Evolutionary conservation across 2,329 filamentous ascomycete genomes (phyloP).

Genomic region (Hirsutella rhossiliensis): DNA sequence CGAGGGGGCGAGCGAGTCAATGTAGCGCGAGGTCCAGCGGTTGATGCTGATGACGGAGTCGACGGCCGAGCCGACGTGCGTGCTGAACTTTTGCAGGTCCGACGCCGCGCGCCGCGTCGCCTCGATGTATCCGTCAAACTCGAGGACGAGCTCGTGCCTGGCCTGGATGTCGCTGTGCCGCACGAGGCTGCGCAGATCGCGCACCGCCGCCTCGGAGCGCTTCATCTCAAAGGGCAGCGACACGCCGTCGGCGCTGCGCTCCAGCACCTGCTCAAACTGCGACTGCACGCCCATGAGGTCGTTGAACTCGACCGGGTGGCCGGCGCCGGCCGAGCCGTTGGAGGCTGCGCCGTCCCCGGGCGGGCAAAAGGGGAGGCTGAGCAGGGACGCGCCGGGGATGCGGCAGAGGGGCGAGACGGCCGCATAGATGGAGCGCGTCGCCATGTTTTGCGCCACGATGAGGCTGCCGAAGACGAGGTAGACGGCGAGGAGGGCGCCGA

Average conservation of each 20-base stretch:
- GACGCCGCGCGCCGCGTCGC: slow-evolving; percentile 51
- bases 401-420: slow-evolving; percentile 59
- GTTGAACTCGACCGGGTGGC: slow-evolving; percentile 51
- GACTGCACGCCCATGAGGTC: slow-evolving; percentile 62
- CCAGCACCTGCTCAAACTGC: slow-evolving; percentile 65
- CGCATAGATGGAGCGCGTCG: slow-evolving; percentile 46
- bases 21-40: slow-evolving; percentile 59
- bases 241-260: slow-evolving; percentile 52
- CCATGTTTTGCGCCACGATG: slow-evolving; percentile 48
- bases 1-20: slow-evolving; percentile 45
- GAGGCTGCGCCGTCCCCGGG: slow-evolving; percentile 7
- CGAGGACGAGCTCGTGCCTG: slow-evolving; percentile 58
- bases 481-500: slow-evolving; percentile 48
- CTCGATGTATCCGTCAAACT: slow-evolving; percentile 67
- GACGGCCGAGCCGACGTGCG: slow-evolving; percentile 59
- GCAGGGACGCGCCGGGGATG: slow-evolving; percentile 49
- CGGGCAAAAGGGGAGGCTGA: slow-evolving; percentile 54
- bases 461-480: slow-evolving; percentile 48
- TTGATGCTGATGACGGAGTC: slow-evolving; percentile 67
- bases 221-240: slow-evolving; percentile 70
- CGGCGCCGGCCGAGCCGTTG: slow-evolving; percentile 9
- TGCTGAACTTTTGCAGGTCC: slow-evolving; percentile 65
- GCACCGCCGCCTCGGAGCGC: slow-evolving; percentile 58
- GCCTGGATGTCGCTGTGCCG: slow-evolving; percentile 56
- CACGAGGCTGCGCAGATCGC: slow-evolving; percentile 63